phyloP scores from a whole-genome alignment of 2,329 filamentous ascomycete species.

The Akanthomyces lecanii region DNA sequence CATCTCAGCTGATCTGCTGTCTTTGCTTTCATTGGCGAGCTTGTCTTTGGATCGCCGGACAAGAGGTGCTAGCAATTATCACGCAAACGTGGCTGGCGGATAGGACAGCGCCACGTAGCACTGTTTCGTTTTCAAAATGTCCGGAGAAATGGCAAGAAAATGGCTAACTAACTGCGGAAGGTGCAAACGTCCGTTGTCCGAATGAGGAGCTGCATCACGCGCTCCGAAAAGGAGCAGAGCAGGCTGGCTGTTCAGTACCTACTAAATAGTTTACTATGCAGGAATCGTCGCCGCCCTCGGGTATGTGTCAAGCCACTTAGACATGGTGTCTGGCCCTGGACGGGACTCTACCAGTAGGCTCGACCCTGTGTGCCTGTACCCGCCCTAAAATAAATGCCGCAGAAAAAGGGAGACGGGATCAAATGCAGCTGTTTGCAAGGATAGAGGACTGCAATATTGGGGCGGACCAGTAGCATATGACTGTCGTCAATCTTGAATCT shows the following conservation, averaged over 20 bases:
- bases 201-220: constrained; percentile 13
- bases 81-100: not conserved
- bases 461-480: no score
- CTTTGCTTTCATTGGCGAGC: not conserved
- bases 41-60: not conserved
- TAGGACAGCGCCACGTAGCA: constrained; percentile 1
- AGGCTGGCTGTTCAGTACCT: no score
- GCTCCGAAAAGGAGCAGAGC: not conserved
- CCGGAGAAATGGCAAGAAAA: no score
- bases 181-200: not conserved
- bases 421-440: no score
- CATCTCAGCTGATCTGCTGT: not conserved
- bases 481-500: not conserved
- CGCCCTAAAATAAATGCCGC: constrained; percentile 8
- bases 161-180: constrained; percentile 1
- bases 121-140: not conserved
- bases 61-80: not conserved
- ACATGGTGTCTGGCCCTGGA: not conserved
- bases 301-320: constrained; percentile 6
- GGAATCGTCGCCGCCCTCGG: not conserved
- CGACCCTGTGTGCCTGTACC: not conserved
- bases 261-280: not conserved
- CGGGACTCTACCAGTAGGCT: not conserved
- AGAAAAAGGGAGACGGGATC: not conserved
- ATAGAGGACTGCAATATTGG: no score